Base-by-base conservation (phyloP, 2,329 filamentous ascomycete species). In the Fusarium sp. region DNA sequence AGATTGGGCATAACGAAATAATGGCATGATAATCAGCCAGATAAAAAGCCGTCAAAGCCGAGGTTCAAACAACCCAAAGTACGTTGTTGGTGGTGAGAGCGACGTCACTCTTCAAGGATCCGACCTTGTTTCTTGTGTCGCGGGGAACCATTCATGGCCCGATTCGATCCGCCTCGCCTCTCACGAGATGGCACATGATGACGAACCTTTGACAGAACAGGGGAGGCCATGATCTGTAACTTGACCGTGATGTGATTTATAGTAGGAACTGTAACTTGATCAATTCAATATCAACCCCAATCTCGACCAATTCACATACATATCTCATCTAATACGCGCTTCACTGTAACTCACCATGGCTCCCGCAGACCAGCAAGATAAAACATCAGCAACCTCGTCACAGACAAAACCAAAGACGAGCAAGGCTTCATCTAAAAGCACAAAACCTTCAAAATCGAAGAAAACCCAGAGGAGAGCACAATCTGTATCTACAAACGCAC, bases 51-150 rank as follows among this genome's bases (percentile, higher is more conserved):
- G 34, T 36, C 19, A 4, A 30, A 56, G 36, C 60, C 50, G 47
- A 61, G 43, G 65, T 26, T 64, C 42, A 34, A 24, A 36, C 23
- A 36, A 7, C 15, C 7, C 47, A 7, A 51, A 7, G 17, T 28
- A 21, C 23, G 56, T 40, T 50, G 45, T 15, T 47, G 43, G 48
- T 49, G 32, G 43, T 62, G 62, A 50, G 56, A 43, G 48, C 70
- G 70, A 73, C 70, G 70, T 73, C 70, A 73, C 70, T 58, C 36
- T 56, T 48, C 68, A 48, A 63, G 67, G 70, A 68, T 70, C 55
- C 54, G 38, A 67, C 61, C 70, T 62, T 67, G 69, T 73, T 73
- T 73, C 51, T 54, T 57, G 24, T 54, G 40, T 63, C 70, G 58
- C 51, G 55, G 68, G 70, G 70, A 55, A 56, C 49, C 40, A 56